A percentile compares a stretch with the other conserved stretches of the same genome.
phyloP scores from a whole-genome alignment of 306 rosid genomes.

The Abrus pulchellus region DNA sequence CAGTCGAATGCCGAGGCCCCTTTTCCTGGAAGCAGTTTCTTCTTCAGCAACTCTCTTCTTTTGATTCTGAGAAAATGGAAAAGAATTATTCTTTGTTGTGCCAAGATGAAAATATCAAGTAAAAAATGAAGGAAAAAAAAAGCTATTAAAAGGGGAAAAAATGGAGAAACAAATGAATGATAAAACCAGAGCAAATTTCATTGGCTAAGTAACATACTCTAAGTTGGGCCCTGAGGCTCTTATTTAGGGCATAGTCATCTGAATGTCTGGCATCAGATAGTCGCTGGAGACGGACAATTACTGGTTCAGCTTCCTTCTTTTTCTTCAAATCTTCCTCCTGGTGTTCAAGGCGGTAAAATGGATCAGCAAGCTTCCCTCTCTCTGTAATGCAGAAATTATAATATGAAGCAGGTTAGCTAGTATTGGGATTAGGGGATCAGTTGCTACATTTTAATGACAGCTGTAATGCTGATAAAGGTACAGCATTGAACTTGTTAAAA shows the following conservation, averaged over 20 bases:
- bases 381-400: constrained; percentile 49
- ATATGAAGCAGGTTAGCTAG: neutral
- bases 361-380: constrained; percentile 74
- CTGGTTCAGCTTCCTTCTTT: constrained; percentile 88
- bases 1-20: constrained; percentile 73
- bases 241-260: constrained; percentile 74
- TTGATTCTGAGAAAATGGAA: constrained; percentile 65
- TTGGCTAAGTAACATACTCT: constrained; percentile 62
- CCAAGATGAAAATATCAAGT: neutral
- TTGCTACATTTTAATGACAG: neutral
- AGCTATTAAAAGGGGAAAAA: constrained; percentile 19
- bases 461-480: neutral
- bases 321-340: constrained; percentile 81
- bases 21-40: constrained; percentile 69
- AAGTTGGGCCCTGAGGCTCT: constrained; percentile 73
- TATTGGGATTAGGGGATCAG: neutral
- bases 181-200: constrained; percentile 21
- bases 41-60: constrained; percentile 88
- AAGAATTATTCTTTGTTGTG: neutral
- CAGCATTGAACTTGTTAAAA: neutral
- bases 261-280: constrained; percentile 71
- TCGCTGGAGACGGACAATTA: constrained; percentile 75
- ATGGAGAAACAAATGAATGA: neutral
- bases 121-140: neutral
- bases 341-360: constrained; percentile 88